Base-by-base conservation (phyloP, 495 filamentous ascomycete species). In the Penicillium salamii region DNA sequence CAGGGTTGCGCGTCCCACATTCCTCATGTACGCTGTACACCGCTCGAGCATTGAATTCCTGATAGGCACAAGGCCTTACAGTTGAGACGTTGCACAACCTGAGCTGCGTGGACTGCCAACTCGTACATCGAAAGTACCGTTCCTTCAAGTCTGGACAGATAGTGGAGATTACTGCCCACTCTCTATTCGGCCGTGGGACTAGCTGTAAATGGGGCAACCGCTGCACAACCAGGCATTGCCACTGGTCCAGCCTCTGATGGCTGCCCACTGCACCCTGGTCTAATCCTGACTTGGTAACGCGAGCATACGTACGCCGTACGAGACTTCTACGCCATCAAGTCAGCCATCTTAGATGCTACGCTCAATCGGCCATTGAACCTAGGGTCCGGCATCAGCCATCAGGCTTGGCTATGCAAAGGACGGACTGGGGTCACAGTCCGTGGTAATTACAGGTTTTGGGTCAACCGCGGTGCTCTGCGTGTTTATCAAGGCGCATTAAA, bases 401-500 rank as follows among this genome's bases (percentile, higher is more conserved):
- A 24, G 53, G 34, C 45, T 60, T 57, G 53, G 57, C 53, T 31
- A 14, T 50, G 32, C 24, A 53, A 37, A 33, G 42, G 56, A 42
- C 42, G 23, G 41, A 43, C 46, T 31, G 46, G 32, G 28, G 31
- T 42, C 49, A 33, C 38, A 50, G 20, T 35, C 46, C 19, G 28
- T 34, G 28, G 41, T 44, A 43, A 50, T 44, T 29, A 33, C 18
- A 35, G 49, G 47, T 53, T 41, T n/a, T 53, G 42, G 53, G 46
- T 48, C 57, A 60, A 60, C 57, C 50, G 57, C 54, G 57, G 57
- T 20, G 48, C 24, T 26, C 28, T 38, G 41, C 37, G 49, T 41
- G 40, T 38, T 20, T 20, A 13, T 32, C 7, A 40, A 36, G 40
- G 20, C 33, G 44, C 41, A 35, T 42, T 41, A 42, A 42, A 37